phyloP scores from a whole-genome alignment of 2,329 filamentous ascomycete species.

The Rhynchosporium graminicola region DNA sequence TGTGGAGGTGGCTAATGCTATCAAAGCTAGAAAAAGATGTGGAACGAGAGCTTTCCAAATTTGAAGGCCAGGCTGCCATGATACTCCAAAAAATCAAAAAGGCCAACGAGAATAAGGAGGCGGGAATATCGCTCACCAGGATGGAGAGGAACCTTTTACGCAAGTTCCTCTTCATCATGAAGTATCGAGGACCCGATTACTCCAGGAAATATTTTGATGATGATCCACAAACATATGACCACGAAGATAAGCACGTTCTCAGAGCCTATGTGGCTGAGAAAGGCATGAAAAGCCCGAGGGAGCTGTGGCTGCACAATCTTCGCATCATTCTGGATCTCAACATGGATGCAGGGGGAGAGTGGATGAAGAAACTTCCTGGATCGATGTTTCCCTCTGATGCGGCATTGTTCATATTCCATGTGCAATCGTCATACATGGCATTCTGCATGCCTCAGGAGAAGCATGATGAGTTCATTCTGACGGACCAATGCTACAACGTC shows the following conservation, averaged over 20 bases:
- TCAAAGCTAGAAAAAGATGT: conserved; percentile 31
- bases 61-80: conserved; percentile 35
- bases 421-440: conserved; percentile 37
- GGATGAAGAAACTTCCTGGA: conserved; percentile 36
- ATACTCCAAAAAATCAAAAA: conserved; percentile 32
- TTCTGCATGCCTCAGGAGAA: conserved; percentile 37
- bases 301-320: conserved; percentile 43
- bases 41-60: conserved; percentile 35
- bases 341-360: conserved; percentile 36
- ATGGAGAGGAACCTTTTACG: conserved; percentile 43
- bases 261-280: conserved; percentile 40
- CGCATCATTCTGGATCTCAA: conserved; percentile 38
- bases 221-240: conserved; percentile 40
- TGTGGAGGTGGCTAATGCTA: conserved; percentile 30
- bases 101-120: conserved; percentile 30
- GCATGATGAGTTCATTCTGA: conserved; percentile 41
- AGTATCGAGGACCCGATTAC: conserved; percentile 45
- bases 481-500: conserved; percentile 40
- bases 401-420: conserved; percentile 37
- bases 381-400: conserved; percentile 39
- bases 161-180: conserved; percentile 50
- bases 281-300: conserved; percentile 36
- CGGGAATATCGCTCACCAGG: conserved; percentile 39
- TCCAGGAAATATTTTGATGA: conserved; percentile 43
- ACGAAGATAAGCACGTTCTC: conserved; percentile 36